Percentiles rank a stretch among this genome's conserved stretches.
Evolutionary conservation across 2,329 filamentous ascomycete species (phyloP).

Genomic region (Apiospora phragmitis): DNA sequence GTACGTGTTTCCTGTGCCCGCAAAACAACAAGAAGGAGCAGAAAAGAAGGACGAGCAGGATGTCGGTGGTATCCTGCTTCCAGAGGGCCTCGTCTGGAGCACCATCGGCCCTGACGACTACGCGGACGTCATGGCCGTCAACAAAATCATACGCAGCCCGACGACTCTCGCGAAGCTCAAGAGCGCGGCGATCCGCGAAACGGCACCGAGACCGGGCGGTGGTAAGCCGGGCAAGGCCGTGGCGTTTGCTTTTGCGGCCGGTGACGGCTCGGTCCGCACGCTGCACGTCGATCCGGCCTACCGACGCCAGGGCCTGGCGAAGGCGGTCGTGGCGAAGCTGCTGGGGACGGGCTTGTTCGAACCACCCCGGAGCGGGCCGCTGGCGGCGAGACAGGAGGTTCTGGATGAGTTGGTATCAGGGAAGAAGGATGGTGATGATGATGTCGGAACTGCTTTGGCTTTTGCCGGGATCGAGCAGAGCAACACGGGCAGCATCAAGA

Average conservation of each 20-base stretch:
- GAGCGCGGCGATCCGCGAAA: constrained; percentile 3
- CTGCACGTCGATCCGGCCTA: constrained; percentile 9
- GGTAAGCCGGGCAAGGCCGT: neutral
- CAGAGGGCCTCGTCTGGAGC: constrained; percentile 1
- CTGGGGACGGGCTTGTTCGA: constrained; percentile 1
- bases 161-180: neutral
- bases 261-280: constrained; percentile 1
- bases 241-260: constrained; percentile 11
- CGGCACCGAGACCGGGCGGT: neutral
- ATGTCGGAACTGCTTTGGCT: neutral
- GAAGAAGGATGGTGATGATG: neutral
- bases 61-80: too few species aligned
- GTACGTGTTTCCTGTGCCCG: constrained; percentile 6
- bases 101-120: constrained; percentile 9
- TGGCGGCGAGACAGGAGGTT: neutral
- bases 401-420: neutral
- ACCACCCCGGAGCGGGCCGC: neutral
- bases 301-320: constrained; percentile 1
- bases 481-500: constrained; percentile 6
- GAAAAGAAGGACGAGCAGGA: too few species aligned
- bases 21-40: neutral
- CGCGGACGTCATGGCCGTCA: constrained; percentile 9
- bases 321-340: neutral
- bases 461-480: constrained; percentile 11
- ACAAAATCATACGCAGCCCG: constrained; percentile 10